These are phyloP conservation scores for Trichaptum fuscoviolaceum DNA, from an alignment of 768 basidiomycete genomes.

Conservation along the genomic window DNA sequence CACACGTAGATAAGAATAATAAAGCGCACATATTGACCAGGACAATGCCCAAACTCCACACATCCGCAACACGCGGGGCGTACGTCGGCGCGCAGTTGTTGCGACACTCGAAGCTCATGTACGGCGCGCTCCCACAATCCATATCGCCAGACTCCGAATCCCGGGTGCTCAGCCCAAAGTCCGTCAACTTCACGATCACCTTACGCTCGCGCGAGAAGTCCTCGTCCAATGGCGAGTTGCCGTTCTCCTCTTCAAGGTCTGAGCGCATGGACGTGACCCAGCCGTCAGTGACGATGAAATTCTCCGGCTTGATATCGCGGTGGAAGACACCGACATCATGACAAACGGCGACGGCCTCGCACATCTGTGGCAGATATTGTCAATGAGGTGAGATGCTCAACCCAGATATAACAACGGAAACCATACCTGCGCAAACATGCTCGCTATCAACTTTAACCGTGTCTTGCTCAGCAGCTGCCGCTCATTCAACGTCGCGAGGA, in stretches of 20 bases:
- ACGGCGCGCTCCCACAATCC: conserved; percentile 97
- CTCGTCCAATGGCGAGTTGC: conserved; percentile 19
- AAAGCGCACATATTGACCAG: conserved; percentile 88
- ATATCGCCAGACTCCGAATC: conserved; percentile 89
- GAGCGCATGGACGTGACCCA: conserved; percentile 31
- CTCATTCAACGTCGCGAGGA: conserved; percentile 79
- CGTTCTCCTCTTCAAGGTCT: background rate
- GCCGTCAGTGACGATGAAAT: conserved; percentile 92
- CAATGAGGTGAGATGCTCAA: background rate
- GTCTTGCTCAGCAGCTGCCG: conserved; percentile 79
- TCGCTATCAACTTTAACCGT: conserved; percentile 86
- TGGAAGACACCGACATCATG: conserved; percentile 90
- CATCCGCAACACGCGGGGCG: conserved; percentile 90
- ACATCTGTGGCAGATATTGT: conserved; percentile 50
- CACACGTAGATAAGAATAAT: conserved; percentile 1
- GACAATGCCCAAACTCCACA: conserved; percentile 98
- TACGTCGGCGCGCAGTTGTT: conserved; percentile 96
- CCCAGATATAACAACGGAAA: background rate
- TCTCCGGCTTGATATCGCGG: conserved; percentile 99
- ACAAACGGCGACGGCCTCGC: conserved; percentile 92
- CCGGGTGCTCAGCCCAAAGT: conserved; percentile 92
- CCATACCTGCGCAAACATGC: conserved; percentile 82
- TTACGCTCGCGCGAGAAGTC: conserved; percentile 67
- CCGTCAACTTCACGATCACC: conserved; percentile 93
- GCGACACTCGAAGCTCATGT: conserved; percentile 99